Conservation (phyloP, 208 protist genomes). For the Crithidia brevicula region DNA sequence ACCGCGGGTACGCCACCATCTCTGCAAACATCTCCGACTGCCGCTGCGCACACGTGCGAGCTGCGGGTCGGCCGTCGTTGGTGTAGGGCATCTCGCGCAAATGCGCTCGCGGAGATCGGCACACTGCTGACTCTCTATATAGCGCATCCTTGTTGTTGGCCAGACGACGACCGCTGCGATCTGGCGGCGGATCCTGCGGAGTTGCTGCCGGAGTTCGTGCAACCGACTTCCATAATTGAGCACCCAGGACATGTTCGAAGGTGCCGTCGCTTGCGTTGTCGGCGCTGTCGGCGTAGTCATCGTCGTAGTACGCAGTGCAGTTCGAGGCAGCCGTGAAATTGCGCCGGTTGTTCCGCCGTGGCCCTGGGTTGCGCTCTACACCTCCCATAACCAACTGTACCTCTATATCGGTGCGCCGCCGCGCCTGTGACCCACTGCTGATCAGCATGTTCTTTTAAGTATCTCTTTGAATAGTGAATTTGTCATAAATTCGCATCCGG, state of each 20-base stretch:
- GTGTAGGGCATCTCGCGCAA: neutral
- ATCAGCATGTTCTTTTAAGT: no score
- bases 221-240: neutral
- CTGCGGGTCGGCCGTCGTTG: conserved; percentile 4
- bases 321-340: neutral
- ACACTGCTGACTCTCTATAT: no score
- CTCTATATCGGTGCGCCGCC: conserved; percentile 1
- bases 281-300: neutral
- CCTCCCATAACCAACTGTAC: neutral
- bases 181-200: neutral
- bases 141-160: neutral
- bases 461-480: no score
- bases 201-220: conserved; percentile 1
- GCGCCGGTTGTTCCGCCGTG: neutral
- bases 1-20: neutral
- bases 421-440: neutral
- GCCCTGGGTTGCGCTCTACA: neutral
- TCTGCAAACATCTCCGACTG: conserved; percentile 4
- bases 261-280: neutral
- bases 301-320: neutral
- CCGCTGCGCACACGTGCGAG: neutral
- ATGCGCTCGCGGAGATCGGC: no score
- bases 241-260: neutral
- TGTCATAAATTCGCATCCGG: no score
- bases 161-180: no score